Evolutionary conservation across 495 filamentous ascomycete genomes (phyloP).

Genomic region (Aspergillus haitiensis): DNA sequence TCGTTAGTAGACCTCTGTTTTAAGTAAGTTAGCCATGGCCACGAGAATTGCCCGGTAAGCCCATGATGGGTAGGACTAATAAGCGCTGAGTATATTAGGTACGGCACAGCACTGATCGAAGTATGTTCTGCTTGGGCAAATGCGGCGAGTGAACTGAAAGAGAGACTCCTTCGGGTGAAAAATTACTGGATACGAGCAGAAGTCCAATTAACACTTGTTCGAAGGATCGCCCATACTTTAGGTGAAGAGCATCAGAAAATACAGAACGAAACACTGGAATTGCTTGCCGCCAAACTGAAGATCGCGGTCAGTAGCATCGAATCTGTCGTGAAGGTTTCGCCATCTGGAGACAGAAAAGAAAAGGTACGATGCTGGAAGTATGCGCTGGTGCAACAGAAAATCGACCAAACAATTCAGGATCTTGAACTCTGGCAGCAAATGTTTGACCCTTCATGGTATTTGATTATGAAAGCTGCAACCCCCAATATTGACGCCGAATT

Average conservation of each 20-base stretch:
- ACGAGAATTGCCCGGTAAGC: too few species aligned
- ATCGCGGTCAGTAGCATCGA: background rate
- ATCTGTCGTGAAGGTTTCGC: background rate
- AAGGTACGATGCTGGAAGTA: slow-evolving; percentile 1
- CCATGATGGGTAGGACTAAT: too few species aligned
- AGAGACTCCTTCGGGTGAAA: background rate
- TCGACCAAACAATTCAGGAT: background rate
- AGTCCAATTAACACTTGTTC: background rate
- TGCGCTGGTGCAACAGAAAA: background rate
- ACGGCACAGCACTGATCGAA: background rate
- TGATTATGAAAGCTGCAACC: background rate
- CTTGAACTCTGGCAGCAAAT: slow-evolving; percentile 9
- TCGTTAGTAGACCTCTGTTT: background rate
- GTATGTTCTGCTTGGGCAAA: background rate
- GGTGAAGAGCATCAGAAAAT: background rate
- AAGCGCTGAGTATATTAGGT: background rate
- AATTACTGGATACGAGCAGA: background rate
- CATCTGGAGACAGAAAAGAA: background rate
- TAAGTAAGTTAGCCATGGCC: background rate
- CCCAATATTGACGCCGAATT: slow-evolving; percentile 1
- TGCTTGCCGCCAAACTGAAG: background rate
- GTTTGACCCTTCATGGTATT: slow-evolving; percentile 11
- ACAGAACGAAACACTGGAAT: background rate
- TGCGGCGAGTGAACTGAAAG: background rate
- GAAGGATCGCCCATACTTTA: background rate